A percentile compares a stretch with the other conserved stretches of the same genome.
Conservation (phyloP, 2,329 filamentous ascomycete species). For the Dactylonectria estremocensis region DNA sequence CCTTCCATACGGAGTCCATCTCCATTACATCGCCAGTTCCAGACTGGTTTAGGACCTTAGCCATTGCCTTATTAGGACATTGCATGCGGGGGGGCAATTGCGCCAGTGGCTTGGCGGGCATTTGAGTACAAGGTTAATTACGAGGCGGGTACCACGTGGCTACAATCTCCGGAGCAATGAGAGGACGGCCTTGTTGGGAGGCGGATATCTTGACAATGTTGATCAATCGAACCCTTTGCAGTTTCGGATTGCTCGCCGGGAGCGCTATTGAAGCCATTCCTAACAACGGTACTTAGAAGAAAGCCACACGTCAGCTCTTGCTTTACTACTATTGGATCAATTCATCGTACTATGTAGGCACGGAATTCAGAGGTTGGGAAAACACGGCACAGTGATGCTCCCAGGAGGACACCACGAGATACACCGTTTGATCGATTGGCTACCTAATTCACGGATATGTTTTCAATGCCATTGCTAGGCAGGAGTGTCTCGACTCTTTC, state of each 20-base stretch:
- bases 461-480: not conserved
- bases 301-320: too few relatives aligned
- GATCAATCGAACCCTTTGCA: too few relatives aligned
- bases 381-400: constrained; percentile 1
- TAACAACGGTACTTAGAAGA: too few relatives aligned
- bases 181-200: too few relatives aligned
- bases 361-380: not conserved
- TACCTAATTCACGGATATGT: constrained; percentile 6
- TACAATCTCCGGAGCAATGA: too few relatives aligned
- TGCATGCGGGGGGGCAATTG: not conserved
- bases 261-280: too few relatives aligned
- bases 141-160: too few relatives aligned
- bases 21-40: constrained; percentile 2
- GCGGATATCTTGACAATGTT: too few relatives aligned
- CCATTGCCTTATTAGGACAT: not conserved
- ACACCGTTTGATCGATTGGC: constrained; percentile 9
- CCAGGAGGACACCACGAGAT: constrained; percentile 8
- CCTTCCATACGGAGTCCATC: not conserved
- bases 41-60: constrained; percentile 1
- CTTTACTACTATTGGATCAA: too few relatives aligned
- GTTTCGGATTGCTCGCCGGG: too few relatives aligned
- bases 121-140: too few relatives aligned
- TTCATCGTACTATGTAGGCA: too few relatives aligned
- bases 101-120: not conserved
- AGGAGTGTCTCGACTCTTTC: not conserved